phyloP scores from a whole-genome alignment of 192 early-diverging fungal genomes.

The Coemansia sp. region DNA sequence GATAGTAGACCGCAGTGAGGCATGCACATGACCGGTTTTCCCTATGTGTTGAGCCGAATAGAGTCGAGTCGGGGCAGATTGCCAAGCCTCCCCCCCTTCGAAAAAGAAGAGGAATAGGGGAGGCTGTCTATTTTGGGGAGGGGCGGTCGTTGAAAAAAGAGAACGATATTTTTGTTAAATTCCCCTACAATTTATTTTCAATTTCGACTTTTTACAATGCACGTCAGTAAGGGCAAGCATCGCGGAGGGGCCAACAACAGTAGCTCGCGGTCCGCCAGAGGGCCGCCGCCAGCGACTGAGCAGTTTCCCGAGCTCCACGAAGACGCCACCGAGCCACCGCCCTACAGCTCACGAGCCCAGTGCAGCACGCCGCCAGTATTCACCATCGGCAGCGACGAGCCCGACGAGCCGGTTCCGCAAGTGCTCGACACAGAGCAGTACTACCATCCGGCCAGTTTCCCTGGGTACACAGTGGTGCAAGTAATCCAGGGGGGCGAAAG shows the following conservation, averaged over 20 bases:
- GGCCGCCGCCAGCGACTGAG: neutral
- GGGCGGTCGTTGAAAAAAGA: neutral
- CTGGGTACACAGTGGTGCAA: slow-evolving; percentile 41
- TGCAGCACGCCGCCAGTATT: slow-evolving; percentile 8
- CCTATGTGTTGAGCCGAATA: neutral
- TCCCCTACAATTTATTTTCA: neutral
- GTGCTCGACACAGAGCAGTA: slow-evolving; percentile 2
- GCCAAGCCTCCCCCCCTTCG: neutral
- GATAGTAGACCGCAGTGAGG: neutral
- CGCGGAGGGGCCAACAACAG: neutral
- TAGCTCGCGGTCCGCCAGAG: neutral
- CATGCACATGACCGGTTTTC: neutral
- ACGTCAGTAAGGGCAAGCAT: neutral
- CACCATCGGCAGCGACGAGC: neutral
- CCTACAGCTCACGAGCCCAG: neutral
- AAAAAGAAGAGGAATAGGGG: no score
- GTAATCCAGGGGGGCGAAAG: slow-evolving; percentile 15
- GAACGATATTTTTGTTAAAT: neutral
- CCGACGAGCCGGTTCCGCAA: neutral
- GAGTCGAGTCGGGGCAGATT: neutral
- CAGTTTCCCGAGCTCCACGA: slow-evolving; percentile 32
- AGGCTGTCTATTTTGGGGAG: no score
- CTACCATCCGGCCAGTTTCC: slow-evolving; percentile 51
- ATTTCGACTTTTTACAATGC: neutral
- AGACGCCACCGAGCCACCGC: neutral